Conservation (phyloP, 1,284 basidiomycete species). For the Austroboletus niveus region DNA sequence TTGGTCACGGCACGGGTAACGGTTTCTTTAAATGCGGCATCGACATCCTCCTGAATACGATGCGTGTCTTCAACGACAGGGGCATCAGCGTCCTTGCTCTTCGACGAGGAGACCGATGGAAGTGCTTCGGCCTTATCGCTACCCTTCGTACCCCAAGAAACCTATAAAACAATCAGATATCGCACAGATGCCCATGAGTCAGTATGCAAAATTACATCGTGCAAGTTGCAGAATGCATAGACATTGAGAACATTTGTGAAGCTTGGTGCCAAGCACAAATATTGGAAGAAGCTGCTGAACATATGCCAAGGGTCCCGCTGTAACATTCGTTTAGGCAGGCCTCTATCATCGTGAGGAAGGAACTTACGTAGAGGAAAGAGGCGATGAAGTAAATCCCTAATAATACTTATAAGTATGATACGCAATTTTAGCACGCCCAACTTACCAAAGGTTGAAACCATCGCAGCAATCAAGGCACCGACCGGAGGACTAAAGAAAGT, state of each 20-base stretch:
- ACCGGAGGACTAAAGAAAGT: constrained; percentile 75
- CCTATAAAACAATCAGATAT: constrained; percentile 38
- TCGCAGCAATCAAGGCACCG: constrained; percentile 82
- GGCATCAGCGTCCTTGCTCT: constrained; percentile 70
- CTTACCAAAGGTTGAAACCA: constrained; percentile 83
- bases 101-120: constrained; percentile 87
- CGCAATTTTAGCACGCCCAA: background rate
- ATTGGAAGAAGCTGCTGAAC: constrained; percentile 95
- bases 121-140: constrained; percentile 93
- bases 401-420: background rate
- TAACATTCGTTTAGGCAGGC: constrained; percentile 3
- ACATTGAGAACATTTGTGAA: constrained; percentile 96
- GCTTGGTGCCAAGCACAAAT: constrained; percentile 84
- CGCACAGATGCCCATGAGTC: background rate
- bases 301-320: constrained; percentile 98
- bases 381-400: constrained; percentile 79
- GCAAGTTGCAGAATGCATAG: constrained; percentile 94
- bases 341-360: background rate
- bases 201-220: constrained; percentile 59
- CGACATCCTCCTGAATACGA: constrained; percentile 84
- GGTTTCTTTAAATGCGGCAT: constrained; percentile 91
- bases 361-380: constrained; percentile 85
- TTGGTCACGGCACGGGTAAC: constrained; percentile 91
- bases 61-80: constrained; percentile 83
- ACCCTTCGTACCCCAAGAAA: constrained; percentile 94